phyloP scores from a whole-genome alignment of 116 monocot species.

The Posidonia oceanica region DNA sequence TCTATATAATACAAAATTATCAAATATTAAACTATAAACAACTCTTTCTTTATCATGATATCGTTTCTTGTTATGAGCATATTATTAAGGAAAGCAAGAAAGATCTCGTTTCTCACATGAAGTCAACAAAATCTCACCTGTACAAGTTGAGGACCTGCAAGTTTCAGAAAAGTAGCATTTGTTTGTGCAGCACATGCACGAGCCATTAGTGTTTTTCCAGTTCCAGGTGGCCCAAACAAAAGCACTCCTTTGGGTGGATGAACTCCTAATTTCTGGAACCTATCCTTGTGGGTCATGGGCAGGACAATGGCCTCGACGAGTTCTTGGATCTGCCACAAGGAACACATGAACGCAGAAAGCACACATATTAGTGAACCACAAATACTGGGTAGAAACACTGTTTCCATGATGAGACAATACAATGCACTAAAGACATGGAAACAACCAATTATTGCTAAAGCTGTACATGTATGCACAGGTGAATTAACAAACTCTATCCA shows the following conservation, averaged over 20 bases:
- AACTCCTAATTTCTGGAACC: conserved; percentile 71
- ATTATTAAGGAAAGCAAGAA: too few species aligned
- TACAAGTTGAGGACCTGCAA: conserved; percentile 87
- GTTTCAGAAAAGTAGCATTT: conserved; percentile 84
- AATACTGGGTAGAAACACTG: too few species aligned
- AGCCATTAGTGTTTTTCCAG: conserved; percentile 87
- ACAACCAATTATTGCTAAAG: too few species aligned
- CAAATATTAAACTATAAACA: background rate
- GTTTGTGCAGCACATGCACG: conserved; percentile 93
- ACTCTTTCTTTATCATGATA: too few species aligned
- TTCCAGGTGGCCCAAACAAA: conserved; percentile 81
- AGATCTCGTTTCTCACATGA: background rate
- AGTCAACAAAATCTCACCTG: conserved; percentile 25
- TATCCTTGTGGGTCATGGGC: conserved; percentile 80
- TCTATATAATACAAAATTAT: conserved; percentile 16
- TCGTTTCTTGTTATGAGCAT: too few species aligned
- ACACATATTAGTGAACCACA: too few species aligned
- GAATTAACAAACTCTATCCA: too few species aligned
- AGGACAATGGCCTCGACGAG: conserved; percentile 91
- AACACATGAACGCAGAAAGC: background rate
- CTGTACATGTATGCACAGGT: too few species aligned
- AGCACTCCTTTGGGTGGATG: conserved; percentile 84
- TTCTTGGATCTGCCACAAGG: conserved; percentile 64
- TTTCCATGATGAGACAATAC: too few species aligned
- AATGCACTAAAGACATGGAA: too few species aligned